These are phyloP conservation scores for Cladosporium colombiae DNA, from an alignment of 2,329 filamentous ascomycete genomes.

Conservation along the genomic window DNA sequence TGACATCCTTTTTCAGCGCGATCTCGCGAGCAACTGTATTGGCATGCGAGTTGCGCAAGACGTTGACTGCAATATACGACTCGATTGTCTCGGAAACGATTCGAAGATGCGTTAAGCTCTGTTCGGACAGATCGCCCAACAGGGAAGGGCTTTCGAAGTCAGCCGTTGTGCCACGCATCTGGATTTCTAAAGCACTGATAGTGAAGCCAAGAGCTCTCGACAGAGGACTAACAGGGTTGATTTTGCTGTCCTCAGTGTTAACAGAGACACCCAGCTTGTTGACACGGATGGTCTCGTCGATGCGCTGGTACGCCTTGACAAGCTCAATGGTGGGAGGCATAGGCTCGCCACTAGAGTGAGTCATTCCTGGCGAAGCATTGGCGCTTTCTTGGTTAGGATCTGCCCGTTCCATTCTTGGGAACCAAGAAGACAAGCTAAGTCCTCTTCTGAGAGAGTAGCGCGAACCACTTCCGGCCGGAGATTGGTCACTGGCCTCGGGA, in stretches of 20 bases:
- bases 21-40: conserved; percentile 30
- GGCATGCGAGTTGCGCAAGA: conserved; percentile 53
- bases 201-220: conserved; percentile 69
- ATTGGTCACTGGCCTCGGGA: background rate
- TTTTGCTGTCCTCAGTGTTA: conserved; percentile 22
- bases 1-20: conserved; percentile 29
- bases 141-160: conserved; percentile 68
- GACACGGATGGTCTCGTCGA: conserved; percentile 56
- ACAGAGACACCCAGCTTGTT: conserved; percentile 46
- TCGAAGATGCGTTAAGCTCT: conserved; percentile 81
- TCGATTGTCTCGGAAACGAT: conserved; percentile 85
- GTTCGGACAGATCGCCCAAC: conserved; percentile 79
- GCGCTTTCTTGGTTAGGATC: conserved; percentile 1
- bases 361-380: background rate
- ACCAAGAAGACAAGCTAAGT: conserved; percentile 24
- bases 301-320: conserved; percentile 56
- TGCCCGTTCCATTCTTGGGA: conserved; percentile 20
- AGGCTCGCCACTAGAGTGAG: conserved; percentile 10
- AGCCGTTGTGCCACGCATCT: conserved; percentile 74
- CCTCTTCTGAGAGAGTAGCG: conserved; percentile 22
- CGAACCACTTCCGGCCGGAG: background rate
- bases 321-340: conserved; percentile 38
- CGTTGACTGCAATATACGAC: conserved; percentile 78
- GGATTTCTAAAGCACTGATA: conserved; percentile 85
- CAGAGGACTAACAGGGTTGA: conserved; percentile 29